phyloP scores from a whole-genome alignment of 768 basidiomycete species.

The Sarcodon aspratus region DNA sequence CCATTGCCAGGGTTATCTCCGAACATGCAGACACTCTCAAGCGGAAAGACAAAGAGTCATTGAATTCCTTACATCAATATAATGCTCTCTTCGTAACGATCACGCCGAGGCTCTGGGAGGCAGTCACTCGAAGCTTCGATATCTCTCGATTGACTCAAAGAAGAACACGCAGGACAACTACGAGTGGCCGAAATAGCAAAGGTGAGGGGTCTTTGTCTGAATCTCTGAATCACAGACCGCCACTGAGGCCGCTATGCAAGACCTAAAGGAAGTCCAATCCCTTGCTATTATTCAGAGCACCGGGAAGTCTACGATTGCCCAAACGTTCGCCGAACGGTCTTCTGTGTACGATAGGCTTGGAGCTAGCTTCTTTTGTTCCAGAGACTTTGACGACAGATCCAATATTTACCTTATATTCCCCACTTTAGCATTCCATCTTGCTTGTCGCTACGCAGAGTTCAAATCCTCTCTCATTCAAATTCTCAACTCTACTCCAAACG shows the following conservation, averaged over 20 bases:
- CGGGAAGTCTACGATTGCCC: too few species aligned
- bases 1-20: constrained; percentile 31
- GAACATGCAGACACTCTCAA: constrained; percentile 49
- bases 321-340: too few species aligned
- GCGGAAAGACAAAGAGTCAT: constrained; percentile 48
- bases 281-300: constrained; percentile 52
- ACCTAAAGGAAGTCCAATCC: constrained; percentile 63
- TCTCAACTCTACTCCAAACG: too few species aligned
- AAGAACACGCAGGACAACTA: constrained; percentile 67
- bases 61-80: constrained; percentile 50
- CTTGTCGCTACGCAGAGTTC: too few species aligned
- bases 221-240: constrained; percentile 68
- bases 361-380: too few species aligned
- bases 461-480: too few species aligned
- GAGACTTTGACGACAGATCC: too few species aligned
- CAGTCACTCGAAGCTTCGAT: constrained; percentile 49
- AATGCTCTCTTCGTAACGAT: constrained; percentile 65
- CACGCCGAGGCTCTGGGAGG: constrained; percentile 54
- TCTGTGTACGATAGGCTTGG: too few species aligned
- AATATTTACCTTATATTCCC: too few species aligned
- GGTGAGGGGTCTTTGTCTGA: constrained; percentile 61
- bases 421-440: too few species aligned
- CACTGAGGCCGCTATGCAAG: constrained; percentile 46
- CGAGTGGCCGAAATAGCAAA: constrained; percentile 66
- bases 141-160: constrained; percentile 56